Percentiles rank a stretch among this genome's conserved stretches.
Conservation (phyloP, 345 rosid genomes). For the Brassica nigra region DNA sequence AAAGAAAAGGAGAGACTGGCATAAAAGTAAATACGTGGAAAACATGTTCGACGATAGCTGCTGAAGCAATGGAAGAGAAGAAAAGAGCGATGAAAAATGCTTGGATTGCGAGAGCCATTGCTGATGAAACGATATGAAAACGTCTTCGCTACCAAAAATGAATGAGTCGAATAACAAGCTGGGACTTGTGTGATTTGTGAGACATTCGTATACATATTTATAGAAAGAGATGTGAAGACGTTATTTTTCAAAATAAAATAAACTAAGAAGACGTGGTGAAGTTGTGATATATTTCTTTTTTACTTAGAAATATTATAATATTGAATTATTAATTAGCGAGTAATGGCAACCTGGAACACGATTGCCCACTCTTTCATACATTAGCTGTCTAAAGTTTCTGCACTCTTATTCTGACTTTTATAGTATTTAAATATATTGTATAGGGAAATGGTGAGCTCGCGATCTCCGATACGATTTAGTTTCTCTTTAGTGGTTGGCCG, state of each 20-base stretch:
- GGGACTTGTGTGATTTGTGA: neutral
- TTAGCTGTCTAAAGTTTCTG: no score
- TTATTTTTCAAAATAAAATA: neutral
- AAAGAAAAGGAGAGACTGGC: neutral
- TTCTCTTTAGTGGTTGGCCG: no score
- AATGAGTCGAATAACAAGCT: neutral
- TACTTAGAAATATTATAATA: no score
- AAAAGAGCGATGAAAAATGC: conserved; percentile 11
- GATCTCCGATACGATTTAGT: no score
- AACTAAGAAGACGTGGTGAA: neutral
- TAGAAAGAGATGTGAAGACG: neutral
- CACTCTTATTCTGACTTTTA: no score
- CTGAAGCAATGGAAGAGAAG: conserved; percentile 52
- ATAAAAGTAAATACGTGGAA: conserved; percentile 48
- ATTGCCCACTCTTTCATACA: no score
- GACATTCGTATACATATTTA: neutral
- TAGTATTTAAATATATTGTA: no score
- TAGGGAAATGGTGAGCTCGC: no score
- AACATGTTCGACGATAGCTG: conserved; percentile 69
- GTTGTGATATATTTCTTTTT: no score
- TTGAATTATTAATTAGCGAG: no score
- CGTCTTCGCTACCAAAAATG: neutral
- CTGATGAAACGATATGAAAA: neutral
- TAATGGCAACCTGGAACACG: no score
- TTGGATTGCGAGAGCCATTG: conserved; percentile 13